These are phyloP conservation scores for Plasmodium inui DNA, from an alignment of 169 alveolate genomes.

Conservation along the genomic window DNA sequence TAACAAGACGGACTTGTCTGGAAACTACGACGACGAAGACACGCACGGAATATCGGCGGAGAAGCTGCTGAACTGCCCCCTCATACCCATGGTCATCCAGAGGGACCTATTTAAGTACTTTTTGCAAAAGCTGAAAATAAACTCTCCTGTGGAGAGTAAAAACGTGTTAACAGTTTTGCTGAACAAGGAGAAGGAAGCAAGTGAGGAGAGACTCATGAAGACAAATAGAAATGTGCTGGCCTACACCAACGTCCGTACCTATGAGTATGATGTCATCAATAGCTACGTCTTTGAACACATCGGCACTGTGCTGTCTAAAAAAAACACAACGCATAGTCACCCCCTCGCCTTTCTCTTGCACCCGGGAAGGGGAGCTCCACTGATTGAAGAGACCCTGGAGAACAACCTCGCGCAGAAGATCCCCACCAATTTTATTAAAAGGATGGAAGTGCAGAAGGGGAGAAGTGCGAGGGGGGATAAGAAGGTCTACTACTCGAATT, in stretches of 20 bases:
- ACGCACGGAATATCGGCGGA: slow-evolving; percentile 52
- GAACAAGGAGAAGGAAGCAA: not conserved
- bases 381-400: not conserved
- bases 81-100: slow-evolving; percentile 70
- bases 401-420: slow-evolving; percentile 7
- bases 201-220: not conserved
- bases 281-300: slow-evolving; percentile 61
- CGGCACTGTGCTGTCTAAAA: slow-evolving; percentile 17
- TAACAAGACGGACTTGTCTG: not conserved
- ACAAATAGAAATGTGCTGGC: not conserved
- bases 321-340: slow-evolving; percentile 17
- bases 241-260: slow-evolving; percentile 27
- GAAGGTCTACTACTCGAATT: not conserved
- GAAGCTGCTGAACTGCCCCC: slow-evolving; percentile 26
- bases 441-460: not conserved
- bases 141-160: slow-evolving; percentile 32
- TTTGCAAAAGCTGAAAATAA: slow-evolving; percentile 35
- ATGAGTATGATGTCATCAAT: slow-evolving; percentile 47
- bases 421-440: slow-evolving; percentile 5
- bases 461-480: not conserved
- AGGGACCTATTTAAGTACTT: slow-evolving; percentile 66
- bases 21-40: not conserved
- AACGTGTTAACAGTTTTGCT: slow-evolving; percentile 26
- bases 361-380: not conserved
- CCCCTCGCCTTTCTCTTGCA: slow-evolving; percentile 25